These are phyloP conservation scores for Polyrhizophydium stewartii DNA, from an alignment of 371 early-diverging fungal genomes.

Conservation along the genomic window DNA sequence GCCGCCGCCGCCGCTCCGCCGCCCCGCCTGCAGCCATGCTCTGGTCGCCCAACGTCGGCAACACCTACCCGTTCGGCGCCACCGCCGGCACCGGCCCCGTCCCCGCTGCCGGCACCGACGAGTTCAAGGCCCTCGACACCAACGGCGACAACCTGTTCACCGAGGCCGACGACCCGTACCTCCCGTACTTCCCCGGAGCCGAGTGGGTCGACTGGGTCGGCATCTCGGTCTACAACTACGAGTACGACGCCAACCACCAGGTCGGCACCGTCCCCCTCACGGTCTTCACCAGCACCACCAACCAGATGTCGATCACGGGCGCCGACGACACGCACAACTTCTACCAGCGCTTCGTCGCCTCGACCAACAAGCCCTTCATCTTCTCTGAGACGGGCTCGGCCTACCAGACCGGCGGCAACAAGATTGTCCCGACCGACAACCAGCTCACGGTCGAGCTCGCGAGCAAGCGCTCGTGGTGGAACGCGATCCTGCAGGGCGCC, in stretches of 20 bases:
- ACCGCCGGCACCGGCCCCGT: neutral
- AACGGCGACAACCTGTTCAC: constrained; percentile 19
- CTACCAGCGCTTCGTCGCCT: constrained; percentile 13
- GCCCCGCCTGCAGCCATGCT: constrained; percentile 18
- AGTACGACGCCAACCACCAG: constrained; percentile 3
- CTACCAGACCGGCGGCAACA: constrained; percentile 1
- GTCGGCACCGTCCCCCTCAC: neutral
- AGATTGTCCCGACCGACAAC: neutral
- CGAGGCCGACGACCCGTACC: constrained; percentile 26
- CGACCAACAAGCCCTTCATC: constrained; percentile 20
- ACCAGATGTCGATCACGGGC: neutral
- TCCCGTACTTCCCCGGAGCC: constrained; percentile 28
- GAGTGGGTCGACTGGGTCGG: constrained; percentile 37
- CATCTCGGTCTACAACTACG: constrained; percentile 17
- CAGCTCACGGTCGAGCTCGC: neutral
- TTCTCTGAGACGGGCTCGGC: constrained; percentile 24
- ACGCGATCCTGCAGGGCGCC: constrained; percentile 1
- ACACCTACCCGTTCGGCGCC: constrained; percentile 18
- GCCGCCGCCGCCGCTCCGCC: too few species aligned
- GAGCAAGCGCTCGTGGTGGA: constrained; percentile 26
- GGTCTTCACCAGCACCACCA: neutral
- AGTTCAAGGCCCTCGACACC: constrained; percentile 20
- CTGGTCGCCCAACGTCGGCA: constrained; percentile 28
- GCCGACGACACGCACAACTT: constrained; percentile 1
- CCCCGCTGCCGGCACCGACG: constrained; percentile 1